Percentiles rank a stretch among this genome's conserved stretches.
These are phyloP conservation scores for Pleurotus tuber-regium DNA, from an alignment of 768 basidiomycete species.

Conservation along the genomic window DNA sequence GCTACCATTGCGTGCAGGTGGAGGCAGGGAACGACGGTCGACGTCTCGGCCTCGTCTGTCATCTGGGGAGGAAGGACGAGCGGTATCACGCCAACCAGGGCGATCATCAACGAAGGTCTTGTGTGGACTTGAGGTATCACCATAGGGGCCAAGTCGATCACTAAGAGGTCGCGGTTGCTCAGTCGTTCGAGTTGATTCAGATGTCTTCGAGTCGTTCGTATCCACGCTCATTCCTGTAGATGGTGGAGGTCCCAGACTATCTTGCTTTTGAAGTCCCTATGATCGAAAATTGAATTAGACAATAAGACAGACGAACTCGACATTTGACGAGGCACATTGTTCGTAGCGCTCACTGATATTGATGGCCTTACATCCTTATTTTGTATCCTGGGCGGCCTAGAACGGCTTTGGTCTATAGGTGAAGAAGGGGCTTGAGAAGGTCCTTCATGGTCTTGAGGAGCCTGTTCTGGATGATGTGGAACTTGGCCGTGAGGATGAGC, in stretches of 20 bases:
- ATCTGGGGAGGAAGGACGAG: conserved; percentile 20
- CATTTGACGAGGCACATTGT: neutral
- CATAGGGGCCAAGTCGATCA: conserved; percentile 1
- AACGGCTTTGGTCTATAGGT: conserved; percentile 21
- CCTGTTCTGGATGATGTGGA: conserved; percentile 20
- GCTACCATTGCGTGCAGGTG: conserved; percentile 13
- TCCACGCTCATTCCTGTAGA: neutral
- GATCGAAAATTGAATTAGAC: neutral
- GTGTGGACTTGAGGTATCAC: conserved; percentile 21
- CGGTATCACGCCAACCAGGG: too few relatives aligned
- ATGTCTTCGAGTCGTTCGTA: neutral
- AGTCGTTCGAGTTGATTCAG: neutral
- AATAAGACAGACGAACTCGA: neutral
- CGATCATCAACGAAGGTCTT: conserved; percentile 15
- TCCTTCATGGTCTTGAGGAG: conserved; percentile 19
- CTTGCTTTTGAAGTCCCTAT: neutral
- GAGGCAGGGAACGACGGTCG: conserved; percentile 19
- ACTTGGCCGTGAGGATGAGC: conserved; percentile 17
- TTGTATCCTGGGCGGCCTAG: conserved; percentile 22
- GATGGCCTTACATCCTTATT: conserved; percentile 21
- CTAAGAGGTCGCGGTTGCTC: neutral
- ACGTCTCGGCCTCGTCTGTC: conserved; percentile 27
- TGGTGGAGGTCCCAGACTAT: conserved; percentile 10
- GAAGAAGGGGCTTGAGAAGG: conserved; percentile 18
- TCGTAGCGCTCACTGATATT: neutral